Evolutionary conservation across 1,284 basidiomycete genomes (phyloP).

Genomic region (Chalciporus piperatoides): DNA sequence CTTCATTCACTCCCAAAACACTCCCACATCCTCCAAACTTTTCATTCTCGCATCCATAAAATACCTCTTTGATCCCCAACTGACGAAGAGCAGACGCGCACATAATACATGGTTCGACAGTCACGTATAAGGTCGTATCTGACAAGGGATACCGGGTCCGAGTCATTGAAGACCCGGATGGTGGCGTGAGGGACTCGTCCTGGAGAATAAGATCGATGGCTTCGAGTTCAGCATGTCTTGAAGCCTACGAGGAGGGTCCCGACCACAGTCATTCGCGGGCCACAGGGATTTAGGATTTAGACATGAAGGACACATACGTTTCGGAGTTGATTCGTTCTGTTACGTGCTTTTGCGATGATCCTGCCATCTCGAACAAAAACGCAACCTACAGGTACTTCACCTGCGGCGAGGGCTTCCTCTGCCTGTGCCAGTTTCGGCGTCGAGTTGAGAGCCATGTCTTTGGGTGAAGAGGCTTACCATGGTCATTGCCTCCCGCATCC

Average conservation of each 20-base stretch:
- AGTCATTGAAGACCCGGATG: constrained; percentile 20
- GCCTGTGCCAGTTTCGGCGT: constrained; percentile 47
- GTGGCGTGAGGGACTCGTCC: constrained; percentile 54
- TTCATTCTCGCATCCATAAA: constrained; percentile 94
- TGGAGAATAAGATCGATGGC: constrained; percentile 90
- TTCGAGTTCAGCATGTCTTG: constrained; percentile 96
- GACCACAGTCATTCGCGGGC: not conserved
- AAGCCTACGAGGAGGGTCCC: constrained; percentile 58
- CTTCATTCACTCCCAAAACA: constrained; percentile 82
- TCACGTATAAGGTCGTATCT: constrained; percentile 90
- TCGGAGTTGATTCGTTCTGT: constrained; percentile 90
- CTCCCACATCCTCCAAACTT: constrained; percentile 97
- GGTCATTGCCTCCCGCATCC: constrained; percentile 54
- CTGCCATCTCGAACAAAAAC: constrained; percentile 81
- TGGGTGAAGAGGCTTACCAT: constrained; percentile 39
- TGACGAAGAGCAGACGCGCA: constrained; percentile 95
- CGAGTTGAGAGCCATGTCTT: not conserved
- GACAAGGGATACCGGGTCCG: constrained; percentile 61
- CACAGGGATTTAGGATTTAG: no score
- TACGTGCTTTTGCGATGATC: constrained; percentile 84
- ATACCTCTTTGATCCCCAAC: constrained; percentile 87
- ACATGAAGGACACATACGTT: constrained; percentile 55
- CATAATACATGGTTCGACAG: constrained; percentile 99
- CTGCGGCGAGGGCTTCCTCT: constrained; percentile 78
- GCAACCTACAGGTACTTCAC: constrained; percentile 96